These are phyloP conservation scores for Trichosporon asahii DNA, from an alignment of 1,284 basidiomycete species.

Conservation along the genomic window DNA sequence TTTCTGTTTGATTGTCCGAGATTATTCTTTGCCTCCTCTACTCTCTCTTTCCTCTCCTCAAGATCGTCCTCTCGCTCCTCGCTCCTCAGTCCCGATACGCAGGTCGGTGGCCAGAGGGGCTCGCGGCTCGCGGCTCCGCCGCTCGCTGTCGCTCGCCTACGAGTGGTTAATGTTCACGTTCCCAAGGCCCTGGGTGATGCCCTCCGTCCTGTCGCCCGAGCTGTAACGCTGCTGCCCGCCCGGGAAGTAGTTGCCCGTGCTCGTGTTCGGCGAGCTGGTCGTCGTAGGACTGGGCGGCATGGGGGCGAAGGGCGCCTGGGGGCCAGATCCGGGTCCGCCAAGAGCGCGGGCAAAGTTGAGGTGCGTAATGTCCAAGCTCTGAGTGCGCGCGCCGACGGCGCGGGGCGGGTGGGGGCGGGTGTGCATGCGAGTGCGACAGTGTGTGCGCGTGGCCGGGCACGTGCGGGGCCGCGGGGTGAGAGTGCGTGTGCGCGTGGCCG, in stretches of 20 bases:
- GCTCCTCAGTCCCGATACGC: no score
- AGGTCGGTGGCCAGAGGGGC: no score
- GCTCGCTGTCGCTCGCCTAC: conserved; percentile 8
- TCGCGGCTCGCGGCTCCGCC: neutral
- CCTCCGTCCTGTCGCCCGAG: conserved; percentile 24
- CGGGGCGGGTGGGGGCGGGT: conserved; percentile 41
- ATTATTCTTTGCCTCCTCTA: neutral
- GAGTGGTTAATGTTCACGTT: conserved; percentile 37
- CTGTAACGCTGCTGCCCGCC: conserved; percentile 21
- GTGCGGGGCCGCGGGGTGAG: conserved; percentile 1
- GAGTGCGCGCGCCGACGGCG: conserved; percentile 46
- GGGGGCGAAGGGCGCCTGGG: conserved; percentile 29
- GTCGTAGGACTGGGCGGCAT: conserved; percentile 35
- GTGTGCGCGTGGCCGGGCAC: conserved; percentile 22
- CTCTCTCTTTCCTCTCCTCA: neutral
- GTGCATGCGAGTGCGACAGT: conserved; percentile 29
- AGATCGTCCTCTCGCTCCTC: neutral
- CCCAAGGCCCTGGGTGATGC: conserved; percentile 33
- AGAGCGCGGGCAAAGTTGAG: conserved; percentile 44
- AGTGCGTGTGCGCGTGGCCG: conserved; percentile 55
- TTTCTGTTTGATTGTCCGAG: no score
- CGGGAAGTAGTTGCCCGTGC: conserved; percentile 39
- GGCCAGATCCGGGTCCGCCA: conserved; percentile 11
- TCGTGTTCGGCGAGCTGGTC: conserved; percentile 35
- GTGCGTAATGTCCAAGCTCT: conserved; percentile 52